Base-by-base conservation (phyloP, 768 basidiomycete species). In the Suillus ampliporus region DNA sequence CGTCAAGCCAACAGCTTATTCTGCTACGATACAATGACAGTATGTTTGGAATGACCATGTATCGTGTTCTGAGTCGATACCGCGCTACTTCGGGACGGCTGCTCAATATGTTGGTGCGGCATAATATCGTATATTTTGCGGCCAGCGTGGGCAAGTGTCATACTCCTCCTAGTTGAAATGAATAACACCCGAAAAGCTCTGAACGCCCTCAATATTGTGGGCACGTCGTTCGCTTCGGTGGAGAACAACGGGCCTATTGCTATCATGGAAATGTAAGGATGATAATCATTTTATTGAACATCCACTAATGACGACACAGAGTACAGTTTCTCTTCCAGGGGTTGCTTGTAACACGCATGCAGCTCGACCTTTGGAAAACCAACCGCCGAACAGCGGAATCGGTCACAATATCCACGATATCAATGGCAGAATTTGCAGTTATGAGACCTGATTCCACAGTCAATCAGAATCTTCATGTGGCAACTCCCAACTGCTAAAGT, bases 341-440 rank as follows among this genome's bases (percentile, higher is more conserved):
- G 13, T 35, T 52, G 10, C n/a, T 34, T n/a, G 51, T 31, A 52
- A 52, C 51, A n/a, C 51, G 51, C 19, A 52, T 52, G 51, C 51
- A 52, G n/a, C 51, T 52, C 11, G 31, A 52, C 34, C 51, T 52
- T 52, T 52, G 51, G 51, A 35, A 34, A 34, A 17, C 7, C n/a
- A 19, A n/a, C n/a, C 1, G 50, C 11, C 50, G 19, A 19, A 5
- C 10, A 34, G 31, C 4, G 31, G 19, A 7, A 31, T 3, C 31
- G 28, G 26, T 31, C 15, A 50, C 48, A 10, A n/a, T n/a, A n/a
- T n/a, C n/a, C n/a, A n/a, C n/a, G n/a, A 51, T 51, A 19, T 34
- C 50, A n/a, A 51, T 34, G 31, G 19, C 9, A 51, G 50, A 51
- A 19, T 31, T 31, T 31, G 31, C 31, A 31, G 50, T 9, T 4